phyloP scores from a whole-genome alignment of 352 stramenopile species.

The Globisporangium megalacanthum region DNA sequence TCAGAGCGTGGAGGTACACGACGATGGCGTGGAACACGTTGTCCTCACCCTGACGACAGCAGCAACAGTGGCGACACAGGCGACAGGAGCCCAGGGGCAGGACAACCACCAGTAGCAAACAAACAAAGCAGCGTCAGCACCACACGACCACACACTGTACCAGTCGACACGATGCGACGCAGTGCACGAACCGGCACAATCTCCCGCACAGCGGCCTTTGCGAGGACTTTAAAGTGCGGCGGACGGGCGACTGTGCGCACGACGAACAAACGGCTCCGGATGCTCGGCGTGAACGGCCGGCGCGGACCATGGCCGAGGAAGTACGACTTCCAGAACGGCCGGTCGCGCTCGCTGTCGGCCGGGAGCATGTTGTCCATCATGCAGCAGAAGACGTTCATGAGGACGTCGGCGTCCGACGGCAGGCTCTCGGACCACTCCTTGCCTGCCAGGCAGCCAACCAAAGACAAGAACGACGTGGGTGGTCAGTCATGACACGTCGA shows the following conservation, averaged over 20 bases:
- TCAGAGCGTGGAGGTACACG: constrained; percentile 79
- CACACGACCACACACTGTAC: not conserved
- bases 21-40: constrained; percentile 84
- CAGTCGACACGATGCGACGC: not conserved
- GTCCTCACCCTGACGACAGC: constrained; percentile 52
- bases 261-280: constrained; percentile 71
- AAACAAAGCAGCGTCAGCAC: no score
- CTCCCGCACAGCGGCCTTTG: constrained; percentile 67
- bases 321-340: constrained; percentile 80
- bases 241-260: constrained; percentile 69
- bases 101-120: no score
- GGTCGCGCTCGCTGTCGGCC: constrained; percentile 66
- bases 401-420: constrained; percentile 74
- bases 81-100: not conserved
- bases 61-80: not conserved
- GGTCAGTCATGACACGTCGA: not conserved
- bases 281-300: constrained; percentile 60
- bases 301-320: constrained; percentile 70
- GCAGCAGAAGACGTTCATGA: constrained; percentile 87
- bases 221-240: constrained; percentile 82
- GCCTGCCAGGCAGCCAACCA: constrained; percentile 16
- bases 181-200: constrained; percentile 61
- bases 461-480: not conserved
- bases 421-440: constrained; percentile 80
- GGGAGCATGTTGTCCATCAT: constrained; percentile 86